Percentiles rank a stretch among this genome's conserved stretches.
Conservation (phyloP, 371 early-diverging fungal genomes). For the Apophysomyces sp. region DNA sequence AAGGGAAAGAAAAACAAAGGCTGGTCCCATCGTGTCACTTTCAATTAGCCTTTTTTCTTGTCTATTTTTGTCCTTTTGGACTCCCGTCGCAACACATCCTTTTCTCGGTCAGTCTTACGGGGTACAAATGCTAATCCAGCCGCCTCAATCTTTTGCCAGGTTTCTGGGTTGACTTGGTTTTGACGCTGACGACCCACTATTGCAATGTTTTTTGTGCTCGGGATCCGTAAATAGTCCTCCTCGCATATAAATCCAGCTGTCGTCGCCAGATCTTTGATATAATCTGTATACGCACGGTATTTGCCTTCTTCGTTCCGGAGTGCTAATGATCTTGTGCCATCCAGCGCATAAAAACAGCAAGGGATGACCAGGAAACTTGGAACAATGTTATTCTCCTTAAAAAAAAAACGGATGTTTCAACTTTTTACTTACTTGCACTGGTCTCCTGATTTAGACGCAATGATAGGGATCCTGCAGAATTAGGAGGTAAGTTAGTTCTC, state of each 20-base stretch:
- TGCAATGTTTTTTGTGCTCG: constrained; percentile 88
- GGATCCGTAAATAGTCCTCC: constrained; percentile 79
- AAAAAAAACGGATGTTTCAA: background rate
- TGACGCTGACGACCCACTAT: constrained; percentile 60
- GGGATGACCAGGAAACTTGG: constrained; percentile 44
- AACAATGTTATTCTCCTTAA: background rate
- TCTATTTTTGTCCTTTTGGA: constrained; percentile 37
- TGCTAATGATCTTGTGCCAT: constrained; percentile 55
- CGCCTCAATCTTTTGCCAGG: constrained; percentile 21
- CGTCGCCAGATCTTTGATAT: constrained; percentile 55
- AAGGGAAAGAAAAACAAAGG: constrained; percentile 8
- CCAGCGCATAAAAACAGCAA: constrained; percentile 78
- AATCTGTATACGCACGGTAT: constrained; percentile 72
- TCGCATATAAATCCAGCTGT: constrained; percentile 66
- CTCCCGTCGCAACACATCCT: constrained; percentile 46
- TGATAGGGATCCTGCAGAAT: constrained; percentile 64
- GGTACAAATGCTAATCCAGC: constrained; percentile 50
- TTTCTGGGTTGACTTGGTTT: constrained; percentile 9
- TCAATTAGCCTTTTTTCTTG: constrained; percentile 9
- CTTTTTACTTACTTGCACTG: constrained; percentile 49
- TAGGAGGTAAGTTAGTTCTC: constrained; percentile 6
- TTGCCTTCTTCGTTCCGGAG: constrained; percentile 53
- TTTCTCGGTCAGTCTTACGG: constrained; percentile 60
- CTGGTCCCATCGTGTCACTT: background rate
- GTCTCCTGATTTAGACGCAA: constrained; percentile 64